Percentiles rank a stretch among this genome's conserved stretches.
These are phyloP conservation scores for Aspergillus vadensis DNA, from an alignment of 2,329 filamentous ascomycete genomes.

Conservation along the genomic window DNA sequence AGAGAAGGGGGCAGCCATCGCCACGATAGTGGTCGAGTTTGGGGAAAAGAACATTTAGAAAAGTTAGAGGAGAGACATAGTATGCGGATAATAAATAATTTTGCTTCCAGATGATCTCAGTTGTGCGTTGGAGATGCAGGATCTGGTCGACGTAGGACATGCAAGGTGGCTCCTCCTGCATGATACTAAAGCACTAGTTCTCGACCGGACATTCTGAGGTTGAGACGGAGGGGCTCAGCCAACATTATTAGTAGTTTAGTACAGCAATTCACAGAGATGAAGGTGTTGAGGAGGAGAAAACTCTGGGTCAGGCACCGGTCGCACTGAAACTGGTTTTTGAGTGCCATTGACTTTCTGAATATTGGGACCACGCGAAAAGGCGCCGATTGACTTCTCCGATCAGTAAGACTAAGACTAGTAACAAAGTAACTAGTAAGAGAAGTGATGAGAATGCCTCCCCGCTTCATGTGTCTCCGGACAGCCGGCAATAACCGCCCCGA, in stretches of 20 bases:
- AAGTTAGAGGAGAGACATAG: too few species aligned
- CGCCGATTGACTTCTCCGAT: not conserved
- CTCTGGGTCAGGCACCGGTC: not conserved
- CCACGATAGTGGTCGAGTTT: not conserved
- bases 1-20: not conserved
- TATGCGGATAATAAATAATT: too few species aligned
- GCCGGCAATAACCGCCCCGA: conserved; percentile 11
- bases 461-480: not conserved
- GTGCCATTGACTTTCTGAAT: conserved; percentile 3
- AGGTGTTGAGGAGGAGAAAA: not conserved
- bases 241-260: not conserved
- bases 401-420: too few species aligned
- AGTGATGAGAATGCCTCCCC: not conserved
- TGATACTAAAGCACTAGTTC: conserved; percentile 2
- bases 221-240: not conserved
- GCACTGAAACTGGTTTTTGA: not conserved
- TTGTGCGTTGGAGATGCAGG: not conserved
- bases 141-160: not conserved
- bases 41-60: too few species aligned
- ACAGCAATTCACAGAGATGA: not conserved
- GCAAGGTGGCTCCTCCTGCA: conserved; percentile 1
- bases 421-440: too few species aligned
- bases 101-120: too few species aligned
- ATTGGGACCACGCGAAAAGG: not conserved
- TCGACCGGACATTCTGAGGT: not conserved